phyloP scores from a whole-genome alignment of 495 filamentous ascomycete genomes.

The Annulohypoxylon bovei region DNA sequence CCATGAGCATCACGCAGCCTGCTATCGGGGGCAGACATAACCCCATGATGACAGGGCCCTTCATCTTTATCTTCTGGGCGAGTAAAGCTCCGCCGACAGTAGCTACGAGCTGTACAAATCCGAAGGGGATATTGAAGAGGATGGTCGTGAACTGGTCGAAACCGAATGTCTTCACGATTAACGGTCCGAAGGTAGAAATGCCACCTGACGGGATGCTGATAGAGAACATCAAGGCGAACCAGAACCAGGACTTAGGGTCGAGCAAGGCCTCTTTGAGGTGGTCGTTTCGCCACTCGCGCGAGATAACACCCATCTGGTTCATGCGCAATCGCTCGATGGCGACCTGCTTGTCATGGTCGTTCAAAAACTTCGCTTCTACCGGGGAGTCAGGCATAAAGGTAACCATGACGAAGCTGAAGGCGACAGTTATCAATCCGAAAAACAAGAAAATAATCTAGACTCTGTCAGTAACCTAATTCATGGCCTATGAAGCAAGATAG shows the following conservation, averaged over 20 bases:
- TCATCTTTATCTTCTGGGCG: slow-evolving; percentile 63
- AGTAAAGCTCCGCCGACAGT: slow-evolving; percentile 67
- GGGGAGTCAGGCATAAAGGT: slow-evolving; percentile 68
- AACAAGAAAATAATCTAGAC: slow-evolving; percentile 65
- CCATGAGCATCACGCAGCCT: slow-evolving; percentile 65
- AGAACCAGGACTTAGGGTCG: slow-evolving; percentile 70
- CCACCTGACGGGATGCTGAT: slow-evolving; percentile 69
- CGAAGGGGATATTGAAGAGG: slow-evolving; percentile 71
- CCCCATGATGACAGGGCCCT: slow-evolving; percentile 62
- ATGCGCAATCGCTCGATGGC: slow-evolving; percentile 61
- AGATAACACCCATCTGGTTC: slow-evolving; percentile 70
- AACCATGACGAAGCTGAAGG: slow-evolving; percentile 56
- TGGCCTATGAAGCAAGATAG: not conserved
- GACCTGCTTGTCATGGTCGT: slow-evolving; percentile 61
- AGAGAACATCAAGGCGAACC: slow-evolving; percentile 65
- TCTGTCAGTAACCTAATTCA: not conserved
- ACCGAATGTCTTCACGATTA: slow-evolving; percentile 69
- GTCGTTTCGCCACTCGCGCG: slow-evolving; percentile 68
- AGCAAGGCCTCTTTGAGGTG: slow-evolving; percentile 66
- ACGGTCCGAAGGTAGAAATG: slow-evolving; percentile 69
- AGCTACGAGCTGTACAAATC: slow-evolving; percentile 67
- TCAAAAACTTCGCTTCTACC: slow-evolving; percentile 64
- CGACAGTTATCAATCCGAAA: slow-evolving; percentile 64
- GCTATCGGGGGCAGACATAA: slow-evolving; percentile 68
- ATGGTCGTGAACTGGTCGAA: slow-evolving; percentile 67